Conservation (phyloP, 331 rosid genomes). For the Prunus yedoensis region DNA sequence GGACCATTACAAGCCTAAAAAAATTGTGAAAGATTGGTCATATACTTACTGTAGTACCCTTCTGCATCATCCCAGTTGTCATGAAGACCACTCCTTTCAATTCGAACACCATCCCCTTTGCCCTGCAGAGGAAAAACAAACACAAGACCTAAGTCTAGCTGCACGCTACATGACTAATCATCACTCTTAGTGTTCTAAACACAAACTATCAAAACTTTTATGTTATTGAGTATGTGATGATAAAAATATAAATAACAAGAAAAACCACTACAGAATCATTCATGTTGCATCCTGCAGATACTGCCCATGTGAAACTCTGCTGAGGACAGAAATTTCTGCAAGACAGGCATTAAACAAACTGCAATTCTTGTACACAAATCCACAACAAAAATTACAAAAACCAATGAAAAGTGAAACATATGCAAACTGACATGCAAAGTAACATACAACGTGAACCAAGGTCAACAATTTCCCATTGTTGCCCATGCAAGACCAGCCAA, state of each 20-base stretch:
- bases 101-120: constrained; percentile 61
- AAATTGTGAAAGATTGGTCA: neutral
- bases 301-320: neutral
- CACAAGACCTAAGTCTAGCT: neutral
- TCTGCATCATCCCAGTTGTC: constrained; percentile 99
- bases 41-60: constrained; percentile 91
- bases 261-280: neutral
- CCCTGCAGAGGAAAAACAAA: constrained; percentile 46
- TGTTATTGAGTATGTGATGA: neutral
- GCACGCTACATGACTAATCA: neutral
- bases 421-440: neutral
- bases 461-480: neutral
- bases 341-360: neutral
- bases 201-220: neutral
- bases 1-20: neutral
- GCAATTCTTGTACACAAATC: neutral
- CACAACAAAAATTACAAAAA: neutral
- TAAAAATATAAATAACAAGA: neutral
- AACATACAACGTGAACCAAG: neutral
- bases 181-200: neutral
- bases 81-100: constrained; percentile 81
- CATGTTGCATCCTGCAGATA: neutral
- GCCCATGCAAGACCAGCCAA: neutral
- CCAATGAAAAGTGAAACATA: neutral
- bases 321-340: neutral